Conservation (phyloP, 768 basidiomycete species). For the Daedalea quercina region DNA sequence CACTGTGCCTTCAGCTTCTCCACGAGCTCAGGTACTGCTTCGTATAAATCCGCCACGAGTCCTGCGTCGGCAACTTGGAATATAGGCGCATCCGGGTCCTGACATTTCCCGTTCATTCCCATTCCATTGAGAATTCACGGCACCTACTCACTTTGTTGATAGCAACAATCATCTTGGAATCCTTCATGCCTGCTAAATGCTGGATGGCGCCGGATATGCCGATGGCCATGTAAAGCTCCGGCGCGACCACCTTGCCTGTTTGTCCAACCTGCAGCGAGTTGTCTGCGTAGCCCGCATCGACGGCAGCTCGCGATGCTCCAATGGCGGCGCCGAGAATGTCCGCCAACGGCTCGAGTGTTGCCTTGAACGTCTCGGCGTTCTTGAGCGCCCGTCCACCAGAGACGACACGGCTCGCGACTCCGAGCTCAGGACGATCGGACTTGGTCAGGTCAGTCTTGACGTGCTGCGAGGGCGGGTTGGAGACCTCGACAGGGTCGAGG, state of each 20-base stretch:
- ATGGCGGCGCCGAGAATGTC: conserved; percentile 93
- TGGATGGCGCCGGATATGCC: conserved; percentile 99
- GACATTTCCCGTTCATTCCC: neutral
- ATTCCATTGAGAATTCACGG: no score
- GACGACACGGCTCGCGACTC: conserved; percentile 80
- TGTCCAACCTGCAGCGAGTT: conserved; percentile 99
- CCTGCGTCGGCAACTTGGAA: conserved; percentile 98
- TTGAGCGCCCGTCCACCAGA: conserved; percentile 95
- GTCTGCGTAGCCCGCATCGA: conserved; percentile 97
- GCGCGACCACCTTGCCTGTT: conserved; percentile 97
- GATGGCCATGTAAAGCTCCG: conserved; percentile 91
- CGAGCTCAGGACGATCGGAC: conserved; percentile 90
- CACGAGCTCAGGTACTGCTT: conserved; percentile 85
- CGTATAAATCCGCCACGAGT: conserved; percentile 89
- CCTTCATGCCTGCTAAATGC: conserved; percentile 99
- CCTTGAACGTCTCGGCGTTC: conserved; percentile 87
- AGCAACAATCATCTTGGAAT: conserved; percentile 96
- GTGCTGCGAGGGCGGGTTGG: conserved; percentile 53
- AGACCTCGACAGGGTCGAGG: conserved; percentile 56
- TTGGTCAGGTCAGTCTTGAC: conserved; percentile 73
- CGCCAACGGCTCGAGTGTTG: conserved; percentile 83
- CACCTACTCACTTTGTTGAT: conserved; percentile 76
- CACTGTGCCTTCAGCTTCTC: conserved; percentile 63
- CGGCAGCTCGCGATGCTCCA: conserved; percentile 96
- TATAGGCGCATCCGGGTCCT: conserved; percentile 97